Base-by-base conservation (phyloP, 225 moss, liverwort and hornwort species). In the Bryum argenteum region DNA sequence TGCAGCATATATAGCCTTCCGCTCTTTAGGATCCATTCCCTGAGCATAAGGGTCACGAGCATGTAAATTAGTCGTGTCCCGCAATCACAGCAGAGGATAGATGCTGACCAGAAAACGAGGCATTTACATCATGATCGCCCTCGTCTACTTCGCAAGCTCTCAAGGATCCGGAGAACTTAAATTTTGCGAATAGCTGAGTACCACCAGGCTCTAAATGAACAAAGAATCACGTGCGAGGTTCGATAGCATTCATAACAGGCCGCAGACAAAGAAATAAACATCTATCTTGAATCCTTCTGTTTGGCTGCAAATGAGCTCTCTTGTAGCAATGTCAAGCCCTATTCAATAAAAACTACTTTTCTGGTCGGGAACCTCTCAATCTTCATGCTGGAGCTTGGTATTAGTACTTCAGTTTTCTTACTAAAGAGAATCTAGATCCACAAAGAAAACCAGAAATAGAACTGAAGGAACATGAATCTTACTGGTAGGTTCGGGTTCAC, bases 401-500 rank as follows among this genome's bases (percentile, higher is more conserved):
- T 38, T 63, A 41, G 23, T 10, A 40, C 18, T 53, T 54, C 23
- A 54, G 24, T 1, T 22, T 53, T 44, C 53, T 11, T 38, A 22
- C 14, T 16, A 24, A 40, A 21, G n/a, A 4, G 58, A 58, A 47
- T 65, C 52, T 51, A 22, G 50, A 22, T 20, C 50, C 58, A 42
- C 62, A 33, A 71, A 70, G 24, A 61, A 72, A 54, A 52, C 18
- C 38, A 60, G 41, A 70, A 54, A 44, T n/a, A 7, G 8, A 57
- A 28, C 19, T 24, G 23, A 12, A 44, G 70, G 28, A 62, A 58
- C 39, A 37, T 0, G 55, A 39, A 75, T 60, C 83, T 88, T 90
- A 98, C 97, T 19, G 92, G 84, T 72, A 98, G 78, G 79, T 85
- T 89, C 28, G 87, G 88, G 61, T 94, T 71, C 58, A 89, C 61